A percentile compares a stretch with the other conserved stretches of the same genome.
phyloP scores from a whole-genome alignment of 305 asterid genomes.

The Solanum aculeatissimum region DNA sequence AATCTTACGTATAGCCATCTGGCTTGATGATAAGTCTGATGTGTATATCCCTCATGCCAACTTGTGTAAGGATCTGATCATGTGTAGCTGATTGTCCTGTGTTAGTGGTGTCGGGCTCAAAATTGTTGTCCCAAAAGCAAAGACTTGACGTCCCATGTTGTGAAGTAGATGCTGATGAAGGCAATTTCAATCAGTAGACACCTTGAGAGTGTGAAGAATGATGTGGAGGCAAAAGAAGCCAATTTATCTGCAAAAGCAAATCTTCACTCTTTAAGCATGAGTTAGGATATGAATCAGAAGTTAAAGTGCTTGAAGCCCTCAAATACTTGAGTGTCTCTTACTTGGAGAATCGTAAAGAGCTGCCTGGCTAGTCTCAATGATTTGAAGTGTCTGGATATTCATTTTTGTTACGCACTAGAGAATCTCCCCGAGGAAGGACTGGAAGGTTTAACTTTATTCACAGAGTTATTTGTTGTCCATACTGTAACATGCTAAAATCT shows the following conservation, averaged over 20 bases:
- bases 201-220: neutral
- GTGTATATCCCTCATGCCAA: too few relatives aligned
- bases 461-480: neutral
- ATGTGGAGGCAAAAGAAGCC: neutral
- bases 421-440: neutral
- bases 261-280: too few relatives aligned
- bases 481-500: neutral
- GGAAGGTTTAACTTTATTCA: neutral
- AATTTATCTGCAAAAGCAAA: neutral
- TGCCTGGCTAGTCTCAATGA: neutral
- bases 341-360: neutral
- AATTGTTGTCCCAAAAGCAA: too few relatives aligned
- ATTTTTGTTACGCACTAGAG: neutral
- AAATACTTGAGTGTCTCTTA: neutral
- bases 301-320: neutral
- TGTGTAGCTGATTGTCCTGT: too few relatives aligned
- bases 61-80: too few relatives aligned
- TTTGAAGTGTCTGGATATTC: neutral
- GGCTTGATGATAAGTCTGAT: too few relatives aligned
- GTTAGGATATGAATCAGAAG: too few relatives aligned
- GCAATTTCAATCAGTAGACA: neutral
- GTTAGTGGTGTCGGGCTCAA: too few relatives aligned
- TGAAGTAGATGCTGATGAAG: too few relatives aligned
- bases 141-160: too few relatives aligned
- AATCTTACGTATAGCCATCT: too few relatives aligned